These are phyloP conservation scores for Phytomonas serpens DNA, from an alignment of 208 protist species.

Conservation along the genomic window DNA sequence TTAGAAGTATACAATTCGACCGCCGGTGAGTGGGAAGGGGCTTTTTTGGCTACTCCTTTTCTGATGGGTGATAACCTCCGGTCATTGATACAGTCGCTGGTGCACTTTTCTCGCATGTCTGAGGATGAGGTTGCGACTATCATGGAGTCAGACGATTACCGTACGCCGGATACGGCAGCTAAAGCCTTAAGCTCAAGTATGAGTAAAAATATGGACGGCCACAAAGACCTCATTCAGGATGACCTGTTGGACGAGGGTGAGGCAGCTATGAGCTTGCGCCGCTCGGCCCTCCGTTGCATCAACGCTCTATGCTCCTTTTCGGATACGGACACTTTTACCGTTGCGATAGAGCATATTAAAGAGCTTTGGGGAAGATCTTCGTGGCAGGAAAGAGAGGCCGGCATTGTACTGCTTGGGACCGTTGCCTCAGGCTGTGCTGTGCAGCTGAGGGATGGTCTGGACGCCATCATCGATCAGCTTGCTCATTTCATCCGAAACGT, in stretches of 20 bases:
- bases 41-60: constrained; percentile 38
- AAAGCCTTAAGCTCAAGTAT: constrained; percentile 16
- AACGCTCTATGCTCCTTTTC: constrained; percentile 53
- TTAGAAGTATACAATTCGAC: constrained; percentile 54
- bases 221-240: constrained; percentile 71
- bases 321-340: constrained; percentile 29
- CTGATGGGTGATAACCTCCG: constrained; percentile 16
- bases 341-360: constrained; percentile 39
- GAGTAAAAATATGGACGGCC: constrained; percentile 14
- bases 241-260: constrained; percentile 53
- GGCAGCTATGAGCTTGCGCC: constrained; percentile 59
- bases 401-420: constrained; percentile 74
- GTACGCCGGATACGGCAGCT: constrained; percentile 38
- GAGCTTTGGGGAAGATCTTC: constrained; percentile 45
- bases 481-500: constrained; percentile 28
- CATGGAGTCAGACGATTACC: constrained; percentile 72
- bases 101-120: constrained; percentile 48
- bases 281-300: constrained; percentile 66
- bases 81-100: constrained; percentile 36
- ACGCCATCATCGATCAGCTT: constrained; percentile 37
- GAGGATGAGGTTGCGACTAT: constrained; percentile 70
- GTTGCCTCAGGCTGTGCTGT: constrained; percentile 50
- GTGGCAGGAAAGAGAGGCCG: constrained; percentile 53
- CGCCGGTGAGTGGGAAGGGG: constrained; percentile 38
- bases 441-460: constrained; percentile 33